Evolutionary conservation across 352 stramenopile species (phyloP).

Genomic region (Phytophthora sp.): DNA sequence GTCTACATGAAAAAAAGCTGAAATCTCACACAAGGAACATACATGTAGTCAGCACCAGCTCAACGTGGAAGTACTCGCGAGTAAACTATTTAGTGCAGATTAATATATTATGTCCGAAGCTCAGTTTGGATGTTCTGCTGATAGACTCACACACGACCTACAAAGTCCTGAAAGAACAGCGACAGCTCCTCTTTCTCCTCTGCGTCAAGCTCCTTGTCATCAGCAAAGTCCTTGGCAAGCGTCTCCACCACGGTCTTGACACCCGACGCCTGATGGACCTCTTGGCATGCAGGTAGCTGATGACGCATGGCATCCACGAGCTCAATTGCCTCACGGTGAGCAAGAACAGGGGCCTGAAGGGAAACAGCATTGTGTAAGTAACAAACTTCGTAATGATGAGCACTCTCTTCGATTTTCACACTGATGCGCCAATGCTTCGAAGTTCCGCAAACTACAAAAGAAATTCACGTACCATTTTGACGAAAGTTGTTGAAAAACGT

Average conservation of each 20-base stretch:
- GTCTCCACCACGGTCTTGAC: conserved; percentile 48
- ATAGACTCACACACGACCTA: conserved; percentile 27
- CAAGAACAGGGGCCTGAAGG: conserved; percentile 46
- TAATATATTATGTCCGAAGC: conserved; percentile 31
- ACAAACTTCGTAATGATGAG: conserved; percentile 12
- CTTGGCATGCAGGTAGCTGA: conserved; percentile 62
- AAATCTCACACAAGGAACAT: no score
- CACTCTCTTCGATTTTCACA: no score
- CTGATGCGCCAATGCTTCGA: not conserved
- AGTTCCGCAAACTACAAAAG: not conserved
- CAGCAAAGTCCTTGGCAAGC: conserved; percentile 34
- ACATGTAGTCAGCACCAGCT: no score
- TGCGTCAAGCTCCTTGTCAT: conserved; percentile 47
- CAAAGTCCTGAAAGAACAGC: conserved; percentile 50
- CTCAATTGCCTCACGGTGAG: conserved; percentile 56
- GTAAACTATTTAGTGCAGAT: not conserved
- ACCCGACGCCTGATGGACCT: conserved; percentile 43
- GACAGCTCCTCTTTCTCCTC: conserved; percentile 64
- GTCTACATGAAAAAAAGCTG: no score
- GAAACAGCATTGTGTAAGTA: not conserved
- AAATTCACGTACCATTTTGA: conserved; percentile 46
- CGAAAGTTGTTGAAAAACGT: conserved; percentile 56
- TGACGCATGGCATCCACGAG: conserved; percentile 63
- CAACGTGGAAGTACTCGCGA: no score
- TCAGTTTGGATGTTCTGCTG: conserved; percentile 8